Percentiles rank a stretch among this genome's conserved stretches.
These are phyloP conservation scores for Fraxinus floribunda DNA, from an alignment of 305 asterid species.

Conservation along the genomic window DNA sequence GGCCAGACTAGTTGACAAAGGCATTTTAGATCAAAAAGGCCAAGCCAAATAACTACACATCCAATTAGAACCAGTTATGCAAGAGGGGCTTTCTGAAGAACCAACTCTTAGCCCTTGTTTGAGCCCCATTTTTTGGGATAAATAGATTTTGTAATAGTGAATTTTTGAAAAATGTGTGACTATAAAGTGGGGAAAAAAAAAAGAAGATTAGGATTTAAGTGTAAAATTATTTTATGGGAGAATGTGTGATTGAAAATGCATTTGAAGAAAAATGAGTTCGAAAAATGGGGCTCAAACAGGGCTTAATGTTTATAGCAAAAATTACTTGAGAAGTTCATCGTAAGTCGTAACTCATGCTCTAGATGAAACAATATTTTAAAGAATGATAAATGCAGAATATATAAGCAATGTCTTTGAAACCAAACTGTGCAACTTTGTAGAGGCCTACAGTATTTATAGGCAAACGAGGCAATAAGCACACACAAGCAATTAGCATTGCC, in stretches of 20 bases:
- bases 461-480: slow-evolving; percentile 5
- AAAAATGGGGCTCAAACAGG: neutral
- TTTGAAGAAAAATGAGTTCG: neutral
- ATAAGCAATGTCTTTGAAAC: slow-evolving; percentile 6
- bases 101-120: neutral
- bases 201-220: neutral
- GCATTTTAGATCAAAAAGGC: neutral
- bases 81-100: neutral
- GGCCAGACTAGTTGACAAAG: neutral
- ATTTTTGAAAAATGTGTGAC: neutral
- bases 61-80: slow-evolving; percentile 10
- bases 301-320: neutral
- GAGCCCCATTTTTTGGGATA: neutral
- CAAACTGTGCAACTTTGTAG: neutral
- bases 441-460: neutral
- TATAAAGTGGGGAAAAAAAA: neutral
- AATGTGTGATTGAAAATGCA: neutral
- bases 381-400: neutral
- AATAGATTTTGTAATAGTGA: neutral
- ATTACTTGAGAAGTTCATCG: neutral
- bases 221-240: neutral
- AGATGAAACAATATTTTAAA: neutral
- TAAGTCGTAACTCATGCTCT: neutral
- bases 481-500: neutral
- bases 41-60: neutral